Base-by-base conservation (phyloP, 139 green algal genomes). In the Chlorella sp. region DNA sequence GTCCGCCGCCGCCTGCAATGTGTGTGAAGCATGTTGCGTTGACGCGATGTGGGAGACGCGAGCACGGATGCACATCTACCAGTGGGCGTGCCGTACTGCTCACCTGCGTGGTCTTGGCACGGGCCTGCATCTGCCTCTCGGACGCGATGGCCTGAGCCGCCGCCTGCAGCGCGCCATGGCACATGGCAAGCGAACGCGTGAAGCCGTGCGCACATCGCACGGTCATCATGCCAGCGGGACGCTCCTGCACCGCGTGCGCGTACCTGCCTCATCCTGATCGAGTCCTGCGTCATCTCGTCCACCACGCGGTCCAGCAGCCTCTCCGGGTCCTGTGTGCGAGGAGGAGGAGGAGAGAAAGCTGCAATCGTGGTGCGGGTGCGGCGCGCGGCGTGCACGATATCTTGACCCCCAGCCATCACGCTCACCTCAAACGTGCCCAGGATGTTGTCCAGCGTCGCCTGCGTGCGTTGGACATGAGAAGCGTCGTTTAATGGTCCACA, bases 261-360 rank as follows among this genome's bases (percentile, higher is more conserved):
- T 64, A 64, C 55, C 81, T 98, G 95, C 1, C 95, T 86, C 88
- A 99, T 91, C 61, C 92, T 93, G 50, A 95, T 87, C 6, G 98
- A 82, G 80, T 99, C 95, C 65, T 85, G 81, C 72, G 95, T 84
- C 94, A 99, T 98, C 71, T 99, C 95, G 20, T 87, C 79, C 31
- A 97, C 93, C 1, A 95, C 90, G 68, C 97, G 89, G 59, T 99
- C 95, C 65, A 99, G 83, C 5, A 99, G 35, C 77, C 69, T 77
- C 49, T 86, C 81, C 0, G 95, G 95, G 74, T 98, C 95, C 75
- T 97, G 64, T 27, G 20, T 59, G 64, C 32, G n/a, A n/a, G n/a
- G n/a, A n/a, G n/a, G n/a, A n/a, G n/a, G n/a, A 67, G 62, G 67
- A 67, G 24, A 55, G 69, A 36, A 74, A 70, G 74, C 69, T 78